Base-by-base conservation (phyloP, 768 basidiomycete species). In the Psilocybe cubensis region DNA sequence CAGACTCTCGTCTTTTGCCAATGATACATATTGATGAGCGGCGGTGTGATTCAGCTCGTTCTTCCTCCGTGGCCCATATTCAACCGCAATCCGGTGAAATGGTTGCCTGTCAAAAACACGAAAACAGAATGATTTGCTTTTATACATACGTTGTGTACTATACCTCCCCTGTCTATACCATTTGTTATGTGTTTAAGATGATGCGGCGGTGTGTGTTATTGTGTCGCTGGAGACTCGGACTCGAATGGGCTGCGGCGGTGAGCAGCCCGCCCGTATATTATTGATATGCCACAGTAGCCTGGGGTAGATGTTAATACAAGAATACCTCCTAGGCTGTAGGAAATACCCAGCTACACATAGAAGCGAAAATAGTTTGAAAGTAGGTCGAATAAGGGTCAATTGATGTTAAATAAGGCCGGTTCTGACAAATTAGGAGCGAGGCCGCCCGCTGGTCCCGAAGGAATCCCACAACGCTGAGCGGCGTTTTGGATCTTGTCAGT, bases 31-130 rank as follows among this genome's bases (percentile, higher is more conserved):
- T 59, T 23, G 43, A 28, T 11, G 21, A 18, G 43, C 23, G 41
- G 47, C 31, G n/a, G n/a, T n/a, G n/a, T n/a, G n/a, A 7, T 40
- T 33, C 60, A 91, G 90, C 69, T 78, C 45, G 75, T 85, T 11
- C 58, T 92, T 3, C 91, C 90, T 0, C 85, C 86, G 8, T 92
- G 91, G 91, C 81, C 85, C 0, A 73, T 82, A 70, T 89, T 77
- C 72, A 88, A 85, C 61, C 70, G 69, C 12, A 79, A 89, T 65
- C 83, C 86, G 14, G 83, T 88, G 33, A 74, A 79, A 60, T 89
- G 87, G 88, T 70, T 88, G 17, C 76, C 83, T 3, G 65, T 60
- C 50, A 57, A 58, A 45, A 59, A 64, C 38, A 60, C 64, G 72
- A 79, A 66, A 69, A 70, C 54, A 42, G 47, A 62, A 47, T 56